Conservation (phyloP, 73 alveolate genomes). For the Stentor coeruleus region DNA sequence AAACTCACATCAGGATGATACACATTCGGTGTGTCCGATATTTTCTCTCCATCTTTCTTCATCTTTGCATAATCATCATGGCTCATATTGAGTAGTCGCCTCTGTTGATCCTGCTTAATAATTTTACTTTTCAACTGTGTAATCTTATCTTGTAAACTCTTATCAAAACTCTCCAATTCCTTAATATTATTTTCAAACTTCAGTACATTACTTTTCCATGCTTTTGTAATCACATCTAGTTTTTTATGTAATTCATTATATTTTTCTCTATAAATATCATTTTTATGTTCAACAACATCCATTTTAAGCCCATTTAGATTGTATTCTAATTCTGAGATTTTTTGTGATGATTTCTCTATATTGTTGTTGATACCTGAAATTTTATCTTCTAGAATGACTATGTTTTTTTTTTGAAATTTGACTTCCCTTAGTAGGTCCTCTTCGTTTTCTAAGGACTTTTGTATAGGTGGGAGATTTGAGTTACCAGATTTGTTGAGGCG, state of each 20-base stretch:
- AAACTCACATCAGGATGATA: neutral
- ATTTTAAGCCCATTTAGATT: neutral
- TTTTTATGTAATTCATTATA: neutral
- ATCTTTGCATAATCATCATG: neutral
- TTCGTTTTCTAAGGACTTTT: neutral
- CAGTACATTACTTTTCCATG: no score
- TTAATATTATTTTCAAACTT: neutral
- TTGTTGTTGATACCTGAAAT: neutral
- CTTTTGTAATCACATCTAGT: neutral
- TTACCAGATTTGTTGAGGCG: neutral
- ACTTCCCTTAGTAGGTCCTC: neutral
- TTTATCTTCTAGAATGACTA: neutral
- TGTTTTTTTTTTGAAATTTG: neutral
- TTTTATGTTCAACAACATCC: neutral
- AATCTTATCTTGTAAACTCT: neutral
- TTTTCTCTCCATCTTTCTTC: neutral
- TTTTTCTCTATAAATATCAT: neutral
- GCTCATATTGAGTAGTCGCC: neutral
- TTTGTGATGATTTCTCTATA: neutral
- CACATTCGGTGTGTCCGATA: neutral
- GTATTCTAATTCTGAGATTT: neutral
- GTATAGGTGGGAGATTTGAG: neutral
- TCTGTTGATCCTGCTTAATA: neutral
- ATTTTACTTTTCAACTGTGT: neutral
- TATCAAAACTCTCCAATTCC: neutral